Conservation (phyloP, 73 alveolate genomes). For the Tetrahymena thermophila region DNA sequence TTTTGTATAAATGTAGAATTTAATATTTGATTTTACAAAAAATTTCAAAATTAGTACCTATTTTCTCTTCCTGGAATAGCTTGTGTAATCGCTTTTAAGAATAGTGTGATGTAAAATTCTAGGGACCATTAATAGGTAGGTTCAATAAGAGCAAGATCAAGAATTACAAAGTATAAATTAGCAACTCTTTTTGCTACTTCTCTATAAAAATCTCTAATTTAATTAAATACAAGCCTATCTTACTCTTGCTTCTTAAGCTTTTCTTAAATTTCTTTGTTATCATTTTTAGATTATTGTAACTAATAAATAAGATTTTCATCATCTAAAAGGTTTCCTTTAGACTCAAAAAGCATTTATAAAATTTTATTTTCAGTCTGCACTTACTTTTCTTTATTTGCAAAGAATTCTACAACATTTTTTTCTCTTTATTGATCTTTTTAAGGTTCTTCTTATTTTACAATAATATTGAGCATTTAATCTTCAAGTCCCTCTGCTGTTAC, state of each 20-base stretch:
- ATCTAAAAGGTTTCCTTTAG: constrained; percentile 54
- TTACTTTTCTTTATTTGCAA: constrained; percentile 24
- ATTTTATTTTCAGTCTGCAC: constrained; percentile 35
- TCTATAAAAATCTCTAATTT: constrained; percentile 45
- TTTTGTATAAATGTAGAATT: background rate
- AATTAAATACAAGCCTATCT: constrained; percentile 26
- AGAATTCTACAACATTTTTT: constrained; percentile 54
- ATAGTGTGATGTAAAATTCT: constrained; percentile 64
- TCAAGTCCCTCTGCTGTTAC: constrained; percentile 96
- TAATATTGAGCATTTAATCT: constrained; percentile 44
- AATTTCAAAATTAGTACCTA: background rate
- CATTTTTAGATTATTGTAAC: constrained; percentile 70
- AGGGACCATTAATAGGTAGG: constrained; percentile 79
- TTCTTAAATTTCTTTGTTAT: constrained; percentile 54
- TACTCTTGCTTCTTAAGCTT: constrained; percentile 54
- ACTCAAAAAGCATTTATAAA: constrained; percentile 15
- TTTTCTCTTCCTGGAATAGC: constrained; percentile 44
- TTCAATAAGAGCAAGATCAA: constrained; percentile 70
- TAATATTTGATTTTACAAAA: background rate
- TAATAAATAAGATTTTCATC: constrained; percentile 89
- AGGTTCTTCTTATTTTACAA: constrained; percentile 48
- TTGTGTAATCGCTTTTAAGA: constrained; percentile 51
- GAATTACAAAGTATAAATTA: constrained; percentile 67
- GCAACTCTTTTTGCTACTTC: constrained; percentile 81
- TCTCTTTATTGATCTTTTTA: constrained; percentile 47